phyloP scores from a whole-genome alignment of 305 asterid genomes.

The Rubia tinctorum region DNA sequence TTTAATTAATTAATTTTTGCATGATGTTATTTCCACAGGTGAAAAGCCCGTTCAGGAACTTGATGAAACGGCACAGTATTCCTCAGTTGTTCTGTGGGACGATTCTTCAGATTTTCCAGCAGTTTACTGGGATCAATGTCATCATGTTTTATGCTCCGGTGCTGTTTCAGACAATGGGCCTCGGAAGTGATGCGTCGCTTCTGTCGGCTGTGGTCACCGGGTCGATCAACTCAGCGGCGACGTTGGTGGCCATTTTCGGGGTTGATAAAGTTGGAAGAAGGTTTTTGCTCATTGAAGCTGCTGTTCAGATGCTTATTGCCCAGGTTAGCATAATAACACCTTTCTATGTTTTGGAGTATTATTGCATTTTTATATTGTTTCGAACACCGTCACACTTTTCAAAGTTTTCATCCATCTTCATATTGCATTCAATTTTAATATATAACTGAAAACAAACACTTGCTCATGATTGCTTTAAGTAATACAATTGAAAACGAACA shows the following conservation, averaged over 20 bases:
- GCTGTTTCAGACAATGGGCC: slow-evolving; percentile 49
- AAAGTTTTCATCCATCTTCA: too few species aligned
- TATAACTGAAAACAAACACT: too few species aligned
- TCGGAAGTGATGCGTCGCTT: slow-evolving; percentile 12
- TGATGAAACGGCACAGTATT: slow-evolving; percentile 24
- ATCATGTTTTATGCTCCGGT: slow-evolving; percentile 69
- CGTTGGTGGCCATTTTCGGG: slow-evolving; percentile 4
- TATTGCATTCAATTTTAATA: too few species aligned
- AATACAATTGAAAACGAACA: too few species aligned
- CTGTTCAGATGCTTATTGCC: slow-evolving; percentile 15
- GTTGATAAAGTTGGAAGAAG: slow-evolving; percentile 21
- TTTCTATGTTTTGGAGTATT: not conserved
- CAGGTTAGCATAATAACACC: not conserved
- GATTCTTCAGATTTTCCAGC: slow-evolving; percentile 36
- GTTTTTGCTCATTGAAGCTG: slow-evolving; percentile 12
- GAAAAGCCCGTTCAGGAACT: slow-evolving; percentile 25
- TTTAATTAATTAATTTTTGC: too few species aligned
- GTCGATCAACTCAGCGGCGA: not conserved
- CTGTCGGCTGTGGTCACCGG: slow-evolving; percentile 20
- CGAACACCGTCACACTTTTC: too few species aligned
- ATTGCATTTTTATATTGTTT: too few species aligned
- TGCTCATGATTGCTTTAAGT: too few species aligned
- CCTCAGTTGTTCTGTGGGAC: slow-evolving; percentile 38
- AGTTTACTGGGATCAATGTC: slow-evolving; percentile 49
- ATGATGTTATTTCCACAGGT: not conserved